Percentiles rank a stretch among this genome's conserved stretches.
These are phyloP conservation scores for Aechmea fasciata DNA, from an alignment of 176 grass and related monocot genomes.

Conservation along the genomic window DNA sequence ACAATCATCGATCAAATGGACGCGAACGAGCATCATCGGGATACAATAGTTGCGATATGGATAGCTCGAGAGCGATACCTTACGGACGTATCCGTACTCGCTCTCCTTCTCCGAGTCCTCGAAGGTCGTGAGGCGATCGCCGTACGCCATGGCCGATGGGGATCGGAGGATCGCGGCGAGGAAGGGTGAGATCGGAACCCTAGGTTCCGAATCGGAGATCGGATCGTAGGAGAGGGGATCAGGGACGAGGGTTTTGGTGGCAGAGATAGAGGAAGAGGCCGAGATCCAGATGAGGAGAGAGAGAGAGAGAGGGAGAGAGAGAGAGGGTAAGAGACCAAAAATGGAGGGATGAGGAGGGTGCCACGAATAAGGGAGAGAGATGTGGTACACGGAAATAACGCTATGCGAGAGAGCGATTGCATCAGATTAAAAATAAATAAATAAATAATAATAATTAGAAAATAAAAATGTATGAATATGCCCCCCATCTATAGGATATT, in stretches of 20 bases:
- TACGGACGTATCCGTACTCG: slow-evolving; percentile 94
- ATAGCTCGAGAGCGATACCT: slow-evolving; percentile 34
- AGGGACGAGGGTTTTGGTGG: background rate
- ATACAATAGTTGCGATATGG: background rate
- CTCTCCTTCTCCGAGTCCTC: slow-evolving; percentile 94
- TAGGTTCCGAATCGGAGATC: background rate
- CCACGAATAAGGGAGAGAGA: slow-evolving; percentile 32
- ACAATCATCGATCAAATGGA: background rate
- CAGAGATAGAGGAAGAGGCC: background rate
- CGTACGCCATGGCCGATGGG: slow-evolving; percentile 50
- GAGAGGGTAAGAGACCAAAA: slow-evolving; percentile 21
- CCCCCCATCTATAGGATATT: background rate
- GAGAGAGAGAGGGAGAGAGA: background rate
- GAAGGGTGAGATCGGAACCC: background rate
- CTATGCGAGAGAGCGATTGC: background rate
- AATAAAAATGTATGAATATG: background rate
- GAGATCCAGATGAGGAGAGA: background rate
- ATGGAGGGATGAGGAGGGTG: slow-evolving; percentile 24
- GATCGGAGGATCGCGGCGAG: slow-evolving; percentile 23
- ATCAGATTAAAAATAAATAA: background rate
- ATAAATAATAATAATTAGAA: background rate
- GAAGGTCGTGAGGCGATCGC: slow-evolving; percentile 78
- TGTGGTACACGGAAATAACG: background rate
- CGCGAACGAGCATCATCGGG: slow-evolving; percentile 3
- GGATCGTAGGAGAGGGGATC: background rate